Evolutionary conservation across 306 rosid species (phyloP).

Genomic region (Rosa lucieae): DNA sequence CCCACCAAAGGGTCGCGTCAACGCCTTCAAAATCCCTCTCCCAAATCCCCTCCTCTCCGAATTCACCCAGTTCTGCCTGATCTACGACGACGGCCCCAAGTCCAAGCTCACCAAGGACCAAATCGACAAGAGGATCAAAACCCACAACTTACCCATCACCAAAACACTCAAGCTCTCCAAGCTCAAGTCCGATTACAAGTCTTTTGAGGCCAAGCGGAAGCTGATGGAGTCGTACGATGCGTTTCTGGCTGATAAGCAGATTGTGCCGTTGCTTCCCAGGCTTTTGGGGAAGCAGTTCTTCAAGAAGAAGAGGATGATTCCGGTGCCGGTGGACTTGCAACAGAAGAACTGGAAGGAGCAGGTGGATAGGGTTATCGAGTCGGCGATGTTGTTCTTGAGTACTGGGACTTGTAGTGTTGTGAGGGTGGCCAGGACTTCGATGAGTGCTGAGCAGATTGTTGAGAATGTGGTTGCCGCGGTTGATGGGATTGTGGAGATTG

Average conservation of each 20-base stretch:
- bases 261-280: conserved; percentile 51
- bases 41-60: conserved; percentile 52
- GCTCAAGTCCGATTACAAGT: conserved; percentile 61
- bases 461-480: conserved; percentile 60
- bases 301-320: conserved; percentile 74
- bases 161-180: conserved; percentile 62
- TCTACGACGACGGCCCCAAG: conserved; percentile 66
- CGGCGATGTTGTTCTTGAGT: conserved; percentile 53
- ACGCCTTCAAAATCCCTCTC: conserved; percentile 58
- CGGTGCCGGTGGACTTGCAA: conserved; percentile 65
- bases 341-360: conserved; percentile 80
- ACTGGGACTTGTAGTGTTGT: conserved; percentile 79
- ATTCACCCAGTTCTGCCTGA: conserved; percentile 53
- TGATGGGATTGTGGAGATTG: conserved; percentile 56
- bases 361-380: conserved; percentile 46
- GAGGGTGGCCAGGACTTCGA: conserved; percentile 55
- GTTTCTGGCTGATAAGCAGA: conserved; percentile 62
- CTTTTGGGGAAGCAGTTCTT: conserved; percentile 66
- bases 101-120: conserved; percentile 42
- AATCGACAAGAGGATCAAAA: conserved; percentile 41
- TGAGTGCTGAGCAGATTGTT: conserved; percentile 51
- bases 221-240: conserved; percentile 55
- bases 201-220: conserved; percentile 70
- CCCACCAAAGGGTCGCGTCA: conserved; percentile 47
- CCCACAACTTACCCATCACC: conserved; percentile 54